These are phyloP conservation scores for Saprolegnia parasitica DNA, from an alignment of 352 stramenopile genomes.

Conservation along the genomic window DNA sequence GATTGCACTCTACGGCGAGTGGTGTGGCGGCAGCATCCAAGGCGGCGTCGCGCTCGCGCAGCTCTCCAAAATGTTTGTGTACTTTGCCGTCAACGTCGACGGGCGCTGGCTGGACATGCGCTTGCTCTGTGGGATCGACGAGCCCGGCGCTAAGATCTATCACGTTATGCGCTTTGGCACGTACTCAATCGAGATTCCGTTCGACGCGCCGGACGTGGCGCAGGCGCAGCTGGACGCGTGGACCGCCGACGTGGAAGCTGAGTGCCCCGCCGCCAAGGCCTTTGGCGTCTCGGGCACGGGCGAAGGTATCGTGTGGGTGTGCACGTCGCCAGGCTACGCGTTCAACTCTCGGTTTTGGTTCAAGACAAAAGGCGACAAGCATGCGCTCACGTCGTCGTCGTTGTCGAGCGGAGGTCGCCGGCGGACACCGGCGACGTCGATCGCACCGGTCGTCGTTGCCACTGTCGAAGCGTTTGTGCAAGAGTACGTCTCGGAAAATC, in stretches of 20 bases:
- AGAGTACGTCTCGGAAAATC: constrained; percentile 10
- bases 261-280: constrained; percentile 14
- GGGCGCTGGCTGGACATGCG: constrained; percentile 9
- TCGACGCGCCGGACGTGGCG: background rate
- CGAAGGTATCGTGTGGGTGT: constrained; percentile 26
- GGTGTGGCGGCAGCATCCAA: constrained; percentile 23
- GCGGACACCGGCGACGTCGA: background rate
- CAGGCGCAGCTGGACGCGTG: background rate
- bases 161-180: constrained; percentile 20
- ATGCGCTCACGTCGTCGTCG: background rate
- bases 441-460: background rate
- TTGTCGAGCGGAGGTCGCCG: background rate
- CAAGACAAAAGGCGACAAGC: constrained; percentile 12
- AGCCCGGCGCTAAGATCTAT: background rate
- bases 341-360: constrained; percentile 14
- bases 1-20: constrained; percentile 19
- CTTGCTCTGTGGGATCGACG: background rate
- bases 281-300: constrained; percentile 14
- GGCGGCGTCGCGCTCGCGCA: constrained; percentile 16
- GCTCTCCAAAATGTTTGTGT: constrained; percentile 26
- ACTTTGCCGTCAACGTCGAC: constrained; percentile 11
- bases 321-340: background rate
- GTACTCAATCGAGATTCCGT: constrained; percentile 8
- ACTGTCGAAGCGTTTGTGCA: constrained; percentile 14
- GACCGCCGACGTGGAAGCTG: constrained; percentile 10